Percentiles rank a stretch among this genome's conserved stretches.
Evolutionary conservation across 768 basidiomycete species (phyloP).

Genomic region (Hericium rajendrae): DNA sequence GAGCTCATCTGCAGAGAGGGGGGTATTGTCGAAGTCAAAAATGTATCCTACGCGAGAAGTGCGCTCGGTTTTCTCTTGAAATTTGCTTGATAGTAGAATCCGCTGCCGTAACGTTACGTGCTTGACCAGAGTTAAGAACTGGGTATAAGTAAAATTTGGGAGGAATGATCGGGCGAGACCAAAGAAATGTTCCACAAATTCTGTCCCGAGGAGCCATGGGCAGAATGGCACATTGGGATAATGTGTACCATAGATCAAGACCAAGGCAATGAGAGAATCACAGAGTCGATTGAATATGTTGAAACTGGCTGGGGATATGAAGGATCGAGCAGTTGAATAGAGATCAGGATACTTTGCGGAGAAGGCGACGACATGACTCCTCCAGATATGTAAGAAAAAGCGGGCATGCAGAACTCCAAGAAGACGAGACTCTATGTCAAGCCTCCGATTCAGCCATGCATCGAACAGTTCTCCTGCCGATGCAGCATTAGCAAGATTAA

Average conservation of each 20-base stretch:
- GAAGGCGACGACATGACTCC: conserved; percentile 10
- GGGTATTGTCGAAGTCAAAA: conserved; percentile 13
- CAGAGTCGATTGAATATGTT: conserved; percentile 22
- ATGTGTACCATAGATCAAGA: conserved; percentile 9
- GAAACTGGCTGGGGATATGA: conserved; percentile 20
- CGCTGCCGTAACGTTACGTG: conserved; percentile 20
- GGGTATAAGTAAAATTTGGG: conserved; percentile 21
- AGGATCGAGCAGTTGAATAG: conserved; percentile 13
- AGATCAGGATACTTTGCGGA: conserved; percentile 15
- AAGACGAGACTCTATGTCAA: conserved; percentile 13
- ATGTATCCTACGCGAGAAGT: conserved; percentile 14
- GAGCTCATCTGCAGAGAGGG: conserved; percentile 2
- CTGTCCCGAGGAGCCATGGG: conserved; percentile 16
- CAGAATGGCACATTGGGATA: conserved; percentile 19
- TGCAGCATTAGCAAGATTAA: background rate
- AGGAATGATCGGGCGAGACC: conserved; percentile 18
- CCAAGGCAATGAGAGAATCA: conserved; percentile 15
- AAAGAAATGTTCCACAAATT: conserved; percentile 23
- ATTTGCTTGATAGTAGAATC: conserved; percentile 17
- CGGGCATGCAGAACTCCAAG: conserved; percentile 13
- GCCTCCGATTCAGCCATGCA: conserved; percentile 17
- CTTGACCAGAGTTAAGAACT: conserved; percentile 19
- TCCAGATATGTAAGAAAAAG: conserved; percentile 18
- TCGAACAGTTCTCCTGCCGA: conserved; percentile 17
- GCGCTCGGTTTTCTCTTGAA: conserved; percentile 15